phyloP scores from a whole-genome alignment of 805 yeast species.

The Ogataea wickerhamii region DNA sequence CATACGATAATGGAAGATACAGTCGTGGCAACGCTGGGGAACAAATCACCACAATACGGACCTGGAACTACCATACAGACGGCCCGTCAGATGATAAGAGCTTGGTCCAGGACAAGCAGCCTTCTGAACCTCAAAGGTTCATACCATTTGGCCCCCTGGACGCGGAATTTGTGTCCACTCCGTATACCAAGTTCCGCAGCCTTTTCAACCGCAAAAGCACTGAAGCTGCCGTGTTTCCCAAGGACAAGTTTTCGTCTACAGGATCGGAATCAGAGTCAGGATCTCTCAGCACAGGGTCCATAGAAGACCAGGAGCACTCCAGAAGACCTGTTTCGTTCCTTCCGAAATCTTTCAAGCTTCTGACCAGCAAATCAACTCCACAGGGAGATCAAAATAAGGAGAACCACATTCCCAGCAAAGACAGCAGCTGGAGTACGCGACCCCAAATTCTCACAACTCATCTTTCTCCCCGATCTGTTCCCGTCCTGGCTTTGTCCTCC shows the following conservation, averaged over 20 bases:
- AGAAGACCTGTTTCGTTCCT: conserved; percentile 7
- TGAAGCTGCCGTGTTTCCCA: conserved; percentile 7
- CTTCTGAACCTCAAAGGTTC: neutral
- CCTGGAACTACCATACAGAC: neutral
- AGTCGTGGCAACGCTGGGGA: too few species aligned
- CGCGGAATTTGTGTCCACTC: conserved; percentile 17
- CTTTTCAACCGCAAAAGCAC: conserved; percentile 21
- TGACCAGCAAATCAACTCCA: neutral
- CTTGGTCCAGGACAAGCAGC: neutral
- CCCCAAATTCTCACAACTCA: conserved; percentile 7
- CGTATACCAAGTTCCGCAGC: conserved; percentile 14
- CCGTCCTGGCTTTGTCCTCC: neutral
- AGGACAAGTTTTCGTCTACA: neutral
- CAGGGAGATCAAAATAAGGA: conserved; percentile 3
- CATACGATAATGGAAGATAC: neutral
- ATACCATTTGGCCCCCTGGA: conserved; percentile 21
- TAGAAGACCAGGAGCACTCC: neutral
- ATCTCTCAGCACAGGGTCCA: conserved; percentile 10
- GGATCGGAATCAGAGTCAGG: conserved; percentile 3
- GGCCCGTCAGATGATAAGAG: neutral
- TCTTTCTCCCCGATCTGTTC: neutral
- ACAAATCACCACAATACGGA: neutral
- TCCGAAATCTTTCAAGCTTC: conserved; percentile 18
- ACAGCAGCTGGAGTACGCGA: conserved; percentile 4
- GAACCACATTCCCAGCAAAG: neutral